Evolutionary conservation across 441 rosid species (phyloP).

Genomic region (Arabidopsis lyrata): DNA sequence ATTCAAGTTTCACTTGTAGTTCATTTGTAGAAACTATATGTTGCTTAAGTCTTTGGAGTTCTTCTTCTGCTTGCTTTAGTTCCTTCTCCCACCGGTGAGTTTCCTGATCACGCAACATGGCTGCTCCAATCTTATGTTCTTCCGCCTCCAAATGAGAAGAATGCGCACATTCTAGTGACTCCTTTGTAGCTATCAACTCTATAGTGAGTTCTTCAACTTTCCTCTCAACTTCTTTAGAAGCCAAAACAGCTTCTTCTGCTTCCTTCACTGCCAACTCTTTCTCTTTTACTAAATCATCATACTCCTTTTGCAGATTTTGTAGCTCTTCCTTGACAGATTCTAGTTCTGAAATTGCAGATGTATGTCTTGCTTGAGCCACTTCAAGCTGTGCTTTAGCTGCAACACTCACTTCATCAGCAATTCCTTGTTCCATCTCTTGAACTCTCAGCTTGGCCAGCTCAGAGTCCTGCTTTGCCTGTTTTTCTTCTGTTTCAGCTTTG

Average conservation of each 20-base stretch:
- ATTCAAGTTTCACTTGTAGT: slow-evolving; percentile 70
- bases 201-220: slow-evolving; percentile 85
- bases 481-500: slow-evolving; percentile 88
- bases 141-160: slow-evolving; percentile 91
- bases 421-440: slow-evolving; percentile 92
- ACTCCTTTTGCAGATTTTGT: slow-evolving; percentile 57
- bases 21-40: slow-evolving; percentile 77
- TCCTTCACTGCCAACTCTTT: slow-evolving; percentile 68
- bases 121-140: slow-evolving; percentile 87
- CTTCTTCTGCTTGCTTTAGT: slow-evolving; percentile 86
- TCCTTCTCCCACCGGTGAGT: slow-evolving; percentile 85
- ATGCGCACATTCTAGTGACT: slow-evolving; percentile 84
- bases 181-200: slow-evolving; percentile 84
- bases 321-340: slow-evolving; percentile 77
- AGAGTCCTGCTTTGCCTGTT: slow-evolving; percentile 89
- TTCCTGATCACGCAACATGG: slow-evolving; percentile 88
- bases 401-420: slow-evolving; percentile 84
- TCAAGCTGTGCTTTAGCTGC: slow-evolving; percentile 94
- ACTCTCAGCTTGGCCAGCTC: slow-evolving; percentile 88
- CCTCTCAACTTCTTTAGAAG: slow-evolving; percentile 87
- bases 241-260: slow-evolving; percentile 75
- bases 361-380: slow-evolving; percentile 86
- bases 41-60: slow-evolving; percentile 69
- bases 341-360: slow-evolving; percentile 70
- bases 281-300: slow-evolving; percentile 61